Conservation (phyloP, 1,139 yeast genomes). For the Suhomyces bokatorum region DNA sequence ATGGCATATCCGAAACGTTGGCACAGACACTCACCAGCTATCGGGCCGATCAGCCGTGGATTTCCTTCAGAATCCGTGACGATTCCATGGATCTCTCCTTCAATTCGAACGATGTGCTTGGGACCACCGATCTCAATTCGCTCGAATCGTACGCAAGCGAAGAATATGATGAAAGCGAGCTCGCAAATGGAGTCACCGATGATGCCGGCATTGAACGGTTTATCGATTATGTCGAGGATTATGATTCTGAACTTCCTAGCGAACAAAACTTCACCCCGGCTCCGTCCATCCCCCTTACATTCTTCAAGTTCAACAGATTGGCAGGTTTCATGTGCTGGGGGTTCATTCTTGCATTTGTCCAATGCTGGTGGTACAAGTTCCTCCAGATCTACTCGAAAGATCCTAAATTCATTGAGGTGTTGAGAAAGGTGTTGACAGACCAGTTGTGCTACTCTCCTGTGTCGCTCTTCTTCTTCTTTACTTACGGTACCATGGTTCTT, state of each 20-base stretch:
- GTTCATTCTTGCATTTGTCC: constrained; percentile 74
- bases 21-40: constrained; percentile 70
- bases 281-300: constrained; percentile 29
- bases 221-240: constrained; percentile 39
- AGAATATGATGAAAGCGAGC: constrained; percentile 17
- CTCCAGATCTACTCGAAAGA: constrained; percentile 80
- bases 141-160: constrained; percentile 15
- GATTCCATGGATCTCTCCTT: constrained; percentile 11
- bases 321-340: constrained; percentile 90
- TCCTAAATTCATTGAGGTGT: constrained; percentile 78
- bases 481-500: constrained; percentile 78
- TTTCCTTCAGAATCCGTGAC: constrained; percentile 25
- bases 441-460: constrained; percentile 88
- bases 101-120: constrained; percentile 16
- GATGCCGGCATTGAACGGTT: constrained; percentile 37
- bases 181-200: constrained; percentile 18
- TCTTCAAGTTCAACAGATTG: constrained; percentile 68
- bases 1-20: constrained; percentile 84
- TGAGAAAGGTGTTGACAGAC: constrained; percentile 85
- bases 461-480: constrained; percentile 76
- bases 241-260: constrained; percentile 11
- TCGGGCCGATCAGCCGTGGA: constrained; percentile 23
- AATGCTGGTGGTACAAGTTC: constrained; percentile 86
- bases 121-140: constrained; percentile 19
- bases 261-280: constrained; percentile 15